Evolutionary conservation across 306 rosid species (phyloP), one percentile per base, ranked within the genome.

Genomic region (Trifolium repens): DNA sequence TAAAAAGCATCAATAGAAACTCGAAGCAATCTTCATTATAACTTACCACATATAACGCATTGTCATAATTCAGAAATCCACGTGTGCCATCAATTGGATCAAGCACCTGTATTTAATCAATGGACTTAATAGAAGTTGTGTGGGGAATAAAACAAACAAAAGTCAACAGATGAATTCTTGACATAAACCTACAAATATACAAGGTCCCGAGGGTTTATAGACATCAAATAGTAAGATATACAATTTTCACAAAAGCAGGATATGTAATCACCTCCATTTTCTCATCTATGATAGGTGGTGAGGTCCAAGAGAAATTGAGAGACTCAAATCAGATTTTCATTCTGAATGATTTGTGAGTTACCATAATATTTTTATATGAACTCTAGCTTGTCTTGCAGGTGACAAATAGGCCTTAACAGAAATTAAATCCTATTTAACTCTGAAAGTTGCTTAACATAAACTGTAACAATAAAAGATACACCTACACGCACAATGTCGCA

Each of bases 61-160:
- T 84, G 74, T 78, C 71, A 84, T 87, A 89, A 79, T 76, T 84
- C 39, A 89, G 78, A 81, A 92, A 92, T 72, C 96, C 97, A 34
- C 89, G 85, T 27, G 97, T 94, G 49, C 97, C 97, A 70, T 94
- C 96, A 52, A 92, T 90, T 24, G 97, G 99, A 86, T 94, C 97
- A 77, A 92, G 88, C 60, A 94, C 86, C 97, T 94, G 81, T 78
- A 88, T 80, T 77, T 80, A 61, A 70, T 75, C 71, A 78, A 69
- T 44, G 26, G 74, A 8, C 35, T 83, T 57, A 37, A 34, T 39
- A 42, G 12, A 72, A 77, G 59, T 73, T 55, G 4, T 9, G 62
- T 46, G 61, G 37, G 35, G 78, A 76, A 50, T 26, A 69, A 26
- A 47, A 83, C 63, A 40, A 27, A 17, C 80, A 73, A 75, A 34